Conservation (phyloP, 2,329 filamentous ascomycete genomes). For the Ophiostoma himal-ulmi region DNA sequence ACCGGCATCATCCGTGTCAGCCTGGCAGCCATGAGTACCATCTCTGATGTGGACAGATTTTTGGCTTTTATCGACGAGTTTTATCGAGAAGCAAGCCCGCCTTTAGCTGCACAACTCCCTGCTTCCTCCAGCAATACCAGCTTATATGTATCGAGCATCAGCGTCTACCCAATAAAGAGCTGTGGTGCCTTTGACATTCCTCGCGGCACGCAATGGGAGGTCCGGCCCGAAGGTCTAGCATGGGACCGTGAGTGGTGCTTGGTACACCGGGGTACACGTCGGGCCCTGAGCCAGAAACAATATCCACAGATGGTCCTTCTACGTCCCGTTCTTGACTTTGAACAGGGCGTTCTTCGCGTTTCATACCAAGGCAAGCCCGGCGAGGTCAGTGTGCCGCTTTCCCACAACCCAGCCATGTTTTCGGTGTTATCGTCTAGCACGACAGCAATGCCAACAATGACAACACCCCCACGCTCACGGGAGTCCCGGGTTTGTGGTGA, state of each 20-base stretch:
- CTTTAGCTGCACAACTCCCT: not conserved
- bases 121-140: not conserved
- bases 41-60: conserved; percentile 66
- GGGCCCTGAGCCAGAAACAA: conserved; percentile 80
- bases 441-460: not conserved
- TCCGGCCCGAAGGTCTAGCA: conserved; percentile 73
- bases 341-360: conserved; percentile 59
- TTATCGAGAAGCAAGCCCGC: conserved; percentile 37
- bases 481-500: conserved; percentile 79
- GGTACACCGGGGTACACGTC: conserved; percentile 76
- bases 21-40: conserved; percentile 82
- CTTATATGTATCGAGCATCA: conserved; percentile 41
- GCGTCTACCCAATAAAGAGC: conserved; percentile 89
- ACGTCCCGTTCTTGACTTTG: conserved; percentile 66
- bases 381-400: conserved; percentile 55
- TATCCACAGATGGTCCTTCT: conserved; percentile 85
- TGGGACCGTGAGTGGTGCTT: conserved; percentile 98
- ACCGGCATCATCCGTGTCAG: conserved; percentile 83
- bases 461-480: conserved; percentile 35
- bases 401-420: conserved; percentile 58
- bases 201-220: conserved; percentile 59
- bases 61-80: conserved; percentile 67
- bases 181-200: conserved; percentile 76
- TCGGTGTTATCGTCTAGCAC: not conserved
- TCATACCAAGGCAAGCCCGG: conserved; percentile 38